Evolutionary conservation across 306 rosid species (phyloP), one percentile per base, ranked within the genome.

Genomic region (Rosa lucieae): DNA sequence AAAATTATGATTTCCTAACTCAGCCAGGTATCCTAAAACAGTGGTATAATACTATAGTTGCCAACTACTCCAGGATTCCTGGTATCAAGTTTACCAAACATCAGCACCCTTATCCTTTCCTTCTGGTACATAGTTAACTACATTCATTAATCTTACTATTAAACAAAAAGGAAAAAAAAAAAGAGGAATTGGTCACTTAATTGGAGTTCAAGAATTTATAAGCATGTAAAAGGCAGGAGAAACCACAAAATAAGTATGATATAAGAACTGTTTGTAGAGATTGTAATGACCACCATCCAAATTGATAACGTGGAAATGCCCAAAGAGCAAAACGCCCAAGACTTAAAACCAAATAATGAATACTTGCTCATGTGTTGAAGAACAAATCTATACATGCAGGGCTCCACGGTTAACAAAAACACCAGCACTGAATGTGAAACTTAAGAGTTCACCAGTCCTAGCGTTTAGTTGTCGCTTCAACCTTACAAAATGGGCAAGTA

Each of bases 401-500:
- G 77, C 63, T 70, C 74, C 70, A 66, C 78, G 75, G 56, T 17
- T 70, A 76, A 75, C 80, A 35, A 39, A 69, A 74, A 75, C 49
- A 37, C 69, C 67, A 52, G 67, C 47, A 72, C 52, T 6, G 69
- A 18, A n/a, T 29, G 77, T 71, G 74, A 37, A 32, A 49, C n/a
- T 32, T 23, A 72, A 72, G 26, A 44, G 61, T 53, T 66, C 77
- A 48, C 84, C 53, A 0, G 11, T 67, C 66, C 86, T 78, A 81
- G 82, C 80, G 81, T 78, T 91, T 89, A 78, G 77, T 85, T 74
- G 63, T 81, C 2, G 90, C 94, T 75, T 94, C 92, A 61, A 82
- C 85, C 91, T 96, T 96, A 69, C 99, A 96, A 46, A 96, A 90
- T 0, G 99, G 99, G 86, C 99, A 96, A 78, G 85, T 82, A 56